Evolutionary conservation across 305 asterid species (phyloP).

Genomic region (Fraxinus greggii): DNA sequence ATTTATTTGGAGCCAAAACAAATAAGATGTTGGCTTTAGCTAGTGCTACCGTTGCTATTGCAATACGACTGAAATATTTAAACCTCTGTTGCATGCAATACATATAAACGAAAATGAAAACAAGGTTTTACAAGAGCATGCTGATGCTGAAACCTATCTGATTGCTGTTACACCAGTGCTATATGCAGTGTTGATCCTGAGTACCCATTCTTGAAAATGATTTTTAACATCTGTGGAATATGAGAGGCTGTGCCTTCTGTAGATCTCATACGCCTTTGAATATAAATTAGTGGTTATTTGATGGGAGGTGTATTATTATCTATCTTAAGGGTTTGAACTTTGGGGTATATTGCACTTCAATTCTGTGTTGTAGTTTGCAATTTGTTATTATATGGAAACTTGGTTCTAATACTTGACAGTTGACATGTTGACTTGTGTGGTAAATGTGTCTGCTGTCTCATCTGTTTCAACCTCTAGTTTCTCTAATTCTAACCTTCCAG

Average conservation of each 20-base stretch:
- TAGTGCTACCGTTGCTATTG: neutral
- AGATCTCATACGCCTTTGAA: neutral
- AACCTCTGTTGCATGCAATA: neutral
- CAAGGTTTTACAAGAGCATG: slow-evolving; percentile 9
- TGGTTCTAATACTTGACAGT: neutral
- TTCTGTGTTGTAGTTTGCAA: neutral
- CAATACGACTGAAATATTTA: neutral
- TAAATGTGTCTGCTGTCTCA: neutral
- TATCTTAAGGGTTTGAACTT: neutral
- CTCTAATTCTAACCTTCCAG: neutral
- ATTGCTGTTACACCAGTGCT: slow-evolving; percentile 10
- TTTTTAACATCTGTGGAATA: neutral
- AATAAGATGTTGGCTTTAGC: neutral
- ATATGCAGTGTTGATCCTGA: slow-evolving; percentile 14
- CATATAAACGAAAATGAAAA: neutral
- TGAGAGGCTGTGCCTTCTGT: neutral
- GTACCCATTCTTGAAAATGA: neutral
- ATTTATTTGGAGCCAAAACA: slow-evolving; percentile 1
- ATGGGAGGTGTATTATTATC: neutral
- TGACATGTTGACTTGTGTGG: neutral
- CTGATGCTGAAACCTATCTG: slow-evolving; percentile 6
- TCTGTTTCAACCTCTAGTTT: neutral
- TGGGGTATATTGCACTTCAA: neutral
- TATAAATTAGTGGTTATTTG: neutral
- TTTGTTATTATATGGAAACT: neutral